These are phyloP conservation scores for Pseudohyphozyma bogoriensis DNA, from an alignment of 768 basidiomycete genomes.

Conservation along the genomic window DNA sequence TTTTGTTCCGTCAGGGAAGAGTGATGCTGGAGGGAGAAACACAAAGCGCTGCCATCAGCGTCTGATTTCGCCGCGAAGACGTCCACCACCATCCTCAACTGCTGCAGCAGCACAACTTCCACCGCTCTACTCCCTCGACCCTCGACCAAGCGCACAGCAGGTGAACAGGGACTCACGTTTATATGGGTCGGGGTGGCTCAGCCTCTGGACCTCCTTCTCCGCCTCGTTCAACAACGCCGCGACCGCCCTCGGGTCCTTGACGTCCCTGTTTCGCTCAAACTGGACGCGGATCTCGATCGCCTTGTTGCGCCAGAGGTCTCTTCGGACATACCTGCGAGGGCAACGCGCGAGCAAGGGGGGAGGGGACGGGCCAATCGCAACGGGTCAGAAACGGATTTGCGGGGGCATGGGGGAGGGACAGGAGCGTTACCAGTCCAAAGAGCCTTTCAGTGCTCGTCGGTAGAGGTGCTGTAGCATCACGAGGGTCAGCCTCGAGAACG, in stretches of 20 bases:
- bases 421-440: slow-evolving; percentile 68
- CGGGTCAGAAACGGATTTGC: neutral
- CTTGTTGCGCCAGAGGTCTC: slow-evolving; percentile 75
- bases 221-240: slow-evolving; percentile 29
- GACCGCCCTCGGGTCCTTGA: slow-evolving; percentile 30
- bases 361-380: neutral
- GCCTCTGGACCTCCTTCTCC: slow-evolving; percentile 25
- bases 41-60: neutral
- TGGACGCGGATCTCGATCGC: slow-evolving; percentile 80
- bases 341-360: neutral
- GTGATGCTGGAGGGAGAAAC: slow-evolving; percentile 52
- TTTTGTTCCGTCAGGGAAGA: slow-evolving; percentile 86
- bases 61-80: too few relatives aligned
- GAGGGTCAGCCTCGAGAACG: neutral
- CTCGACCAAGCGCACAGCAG: neutral
- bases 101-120: neutral
- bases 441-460: slow-evolving; percentile 71
- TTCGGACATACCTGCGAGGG: slow-evolving; percentile 43
- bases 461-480: slow-evolving; percentile 61
- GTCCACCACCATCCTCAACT: neutral
- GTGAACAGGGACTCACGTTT: slow-evolving; percentile 55
- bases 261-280: slow-evolving; percentile 84
- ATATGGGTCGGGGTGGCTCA: slow-evolving; percentile 81
- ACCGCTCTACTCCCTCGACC: neutral
- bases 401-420: slow-evolving; percentile 15